These are phyloP conservation scores for Venturia aucupariae DNA, from an alignment of 2,329 filamentous ascomycete genomes.

Conservation along the genomic window DNA sequence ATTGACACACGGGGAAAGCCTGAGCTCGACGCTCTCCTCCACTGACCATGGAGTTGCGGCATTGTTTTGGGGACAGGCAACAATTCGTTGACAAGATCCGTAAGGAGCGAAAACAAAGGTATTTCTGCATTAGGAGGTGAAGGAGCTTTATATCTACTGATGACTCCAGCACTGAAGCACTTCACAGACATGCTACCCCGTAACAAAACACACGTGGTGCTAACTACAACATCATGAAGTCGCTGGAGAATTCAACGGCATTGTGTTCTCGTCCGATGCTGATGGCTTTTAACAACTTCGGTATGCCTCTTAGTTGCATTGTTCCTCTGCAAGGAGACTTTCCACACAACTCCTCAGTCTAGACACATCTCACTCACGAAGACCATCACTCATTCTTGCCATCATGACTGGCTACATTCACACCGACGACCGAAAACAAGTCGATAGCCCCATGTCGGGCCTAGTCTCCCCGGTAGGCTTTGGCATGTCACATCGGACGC, in stretches of 20 bases:
- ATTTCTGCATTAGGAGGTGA: background rate
- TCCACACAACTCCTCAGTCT: background rate
- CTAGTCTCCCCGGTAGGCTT: background rate
- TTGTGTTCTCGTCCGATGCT: background rate
- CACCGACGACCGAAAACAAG: background rate
- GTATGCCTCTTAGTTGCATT: background rate
- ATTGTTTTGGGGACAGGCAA: background rate
- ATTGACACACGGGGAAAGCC: background rate
- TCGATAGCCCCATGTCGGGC: background rate
- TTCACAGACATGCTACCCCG: background rate
- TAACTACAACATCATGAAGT: background rate
- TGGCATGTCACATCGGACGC: background rate
- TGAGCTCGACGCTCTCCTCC: background rate
- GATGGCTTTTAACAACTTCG: background rate
- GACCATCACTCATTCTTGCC: background rate
- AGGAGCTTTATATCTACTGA: background rate
- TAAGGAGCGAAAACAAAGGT: background rate
- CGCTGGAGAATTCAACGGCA: background rate
- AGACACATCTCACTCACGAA: background rate
- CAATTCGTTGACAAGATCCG: background rate
- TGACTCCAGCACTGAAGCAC: background rate
- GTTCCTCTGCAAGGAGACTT: background rate
- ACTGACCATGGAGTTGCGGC: background rate
- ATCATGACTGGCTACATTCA: background rate
- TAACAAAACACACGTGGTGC: background rate